A percentile compares a stretch with the other conserved stretches of the same genome.
phyloP scores from a whole-genome alignment of 352 stramenopile genomes.

The Pythium sukuiense region DNA sequence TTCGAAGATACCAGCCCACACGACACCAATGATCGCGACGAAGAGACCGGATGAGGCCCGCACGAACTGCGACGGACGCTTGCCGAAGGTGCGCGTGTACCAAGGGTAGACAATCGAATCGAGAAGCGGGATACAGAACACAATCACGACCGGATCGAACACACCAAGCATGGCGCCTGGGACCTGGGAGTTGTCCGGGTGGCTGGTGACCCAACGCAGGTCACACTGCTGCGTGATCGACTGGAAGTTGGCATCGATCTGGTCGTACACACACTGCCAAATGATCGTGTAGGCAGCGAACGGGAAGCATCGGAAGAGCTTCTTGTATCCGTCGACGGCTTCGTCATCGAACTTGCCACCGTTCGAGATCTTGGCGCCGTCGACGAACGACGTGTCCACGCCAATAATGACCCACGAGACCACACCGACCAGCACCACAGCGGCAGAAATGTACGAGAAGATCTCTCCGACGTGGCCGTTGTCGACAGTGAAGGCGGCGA shows the following conservation, averaged over 20 bases:
- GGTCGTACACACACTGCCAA: slow-evolving; percentile 64
- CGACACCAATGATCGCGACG: slow-evolving; percentile 37
- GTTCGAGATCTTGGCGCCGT: slow-evolving; percentile 38
- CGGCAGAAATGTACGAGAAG: slow-evolving; percentile 53
- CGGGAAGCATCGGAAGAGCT: slow-evolving; percentile 51
- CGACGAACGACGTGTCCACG: slow-evolving; percentile 46
- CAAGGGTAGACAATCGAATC: slow-evolving; percentile 34
- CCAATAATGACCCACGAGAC: slow-evolving; percentile 53
- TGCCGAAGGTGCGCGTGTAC: slow-evolving; percentile 31
- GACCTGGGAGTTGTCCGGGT: slow-evolving; percentile 42
- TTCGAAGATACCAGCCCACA: slow-evolving; percentile 53
- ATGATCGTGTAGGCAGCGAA: slow-evolving; percentile 64
- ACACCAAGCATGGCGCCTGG: slow-evolving; percentile 50
- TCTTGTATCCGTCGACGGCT: slow-evolving; percentile 51
- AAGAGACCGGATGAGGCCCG: slow-evolving; percentile 38
- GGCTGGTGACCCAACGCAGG: slow-evolving; percentile 39
- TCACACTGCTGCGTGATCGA: slow-evolving; percentile 71
- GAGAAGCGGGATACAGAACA: slow-evolving; percentile 37
- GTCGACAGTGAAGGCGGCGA: slow-evolving; percentile 48
- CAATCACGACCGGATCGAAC: slow-evolving; percentile 36
- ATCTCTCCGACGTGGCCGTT: slow-evolving; percentile 36
- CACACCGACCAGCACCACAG: slow-evolving; percentile 34
- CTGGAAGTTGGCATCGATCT: slow-evolving; percentile 68
- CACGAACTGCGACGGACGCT: slow-evolving; percentile 35
- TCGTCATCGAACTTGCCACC: slow-evolving; percentile 43